Conservation (phyloP, 2,329 filamentous ascomycete genomes). For the Ceratocystis destructans region DNA sequence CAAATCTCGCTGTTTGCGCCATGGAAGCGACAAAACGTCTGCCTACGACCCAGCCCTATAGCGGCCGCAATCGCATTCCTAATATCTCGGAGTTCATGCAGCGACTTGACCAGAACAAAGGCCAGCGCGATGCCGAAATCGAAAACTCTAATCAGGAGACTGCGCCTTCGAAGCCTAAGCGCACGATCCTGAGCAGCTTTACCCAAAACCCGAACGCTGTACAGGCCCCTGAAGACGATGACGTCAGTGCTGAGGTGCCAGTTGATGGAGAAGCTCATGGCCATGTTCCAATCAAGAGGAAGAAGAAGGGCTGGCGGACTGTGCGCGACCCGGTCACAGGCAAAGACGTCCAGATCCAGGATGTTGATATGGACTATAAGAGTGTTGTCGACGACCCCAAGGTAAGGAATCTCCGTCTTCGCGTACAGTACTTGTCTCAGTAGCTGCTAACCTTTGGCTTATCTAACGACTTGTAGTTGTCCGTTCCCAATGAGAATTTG, state of each 20-base stretch:
- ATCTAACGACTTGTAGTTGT: slow-evolving; percentile 38
- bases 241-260: slow-evolving; percentile 24
- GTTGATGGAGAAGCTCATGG: slow-evolving; percentile 28
- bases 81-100: slow-evolving; percentile 77
- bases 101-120: slow-evolving; percentile 66
- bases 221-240: not conserved
- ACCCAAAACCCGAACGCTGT: slow-evolving; percentile 27
- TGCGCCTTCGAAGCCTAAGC: not conserved
- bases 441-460: not conserved
- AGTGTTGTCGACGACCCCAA: slow-evolving; percentile 57
- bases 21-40: slow-evolving; percentile 32
- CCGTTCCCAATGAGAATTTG: slow-evolving; percentile 80
- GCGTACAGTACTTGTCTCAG: not conserved
- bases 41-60: slow-evolving; percentile 57
- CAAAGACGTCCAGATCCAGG: slow-evolving; percentile 71
- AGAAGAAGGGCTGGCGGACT: slow-evolving; percentile 46
- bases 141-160: slow-evolving; percentile 37
- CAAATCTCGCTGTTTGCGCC: slow-evolving; percentile 4
- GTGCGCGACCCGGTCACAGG: slow-evolving; percentile 86
- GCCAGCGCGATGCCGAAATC: slow-evolving; percentile 55
- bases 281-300: slow-evolving; percentile 27
- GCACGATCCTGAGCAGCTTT: slow-evolving; percentile 19
- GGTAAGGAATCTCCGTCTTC: slow-evolving; percentile 29
- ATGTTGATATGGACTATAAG: slow-evolving; percentile 57
- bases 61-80: slow-evolving; percentile 68